These are phyloP conservation scores for Fusarium metavorans DNA, from an alignment of 2,329 filamentous ascomycete genomes.

Conservation along the genomic window DNA sequence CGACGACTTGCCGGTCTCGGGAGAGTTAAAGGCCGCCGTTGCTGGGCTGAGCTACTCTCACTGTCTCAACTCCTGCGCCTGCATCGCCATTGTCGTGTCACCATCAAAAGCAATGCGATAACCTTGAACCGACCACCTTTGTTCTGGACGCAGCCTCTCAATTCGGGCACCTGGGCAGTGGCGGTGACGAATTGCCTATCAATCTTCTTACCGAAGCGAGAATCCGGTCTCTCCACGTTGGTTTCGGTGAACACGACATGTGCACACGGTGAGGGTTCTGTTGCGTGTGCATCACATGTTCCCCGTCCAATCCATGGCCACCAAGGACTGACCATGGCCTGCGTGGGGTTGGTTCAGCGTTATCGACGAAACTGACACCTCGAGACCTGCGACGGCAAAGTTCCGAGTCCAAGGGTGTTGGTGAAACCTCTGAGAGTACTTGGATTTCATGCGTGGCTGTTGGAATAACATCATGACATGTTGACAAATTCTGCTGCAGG, in stretches of 20 bases:
- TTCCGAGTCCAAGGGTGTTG: background rate
- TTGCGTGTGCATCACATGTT: constrained; percentile 7
- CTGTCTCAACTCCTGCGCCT: constrained; percentile 5
- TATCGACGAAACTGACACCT: background rate
- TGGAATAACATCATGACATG: constrained; percentile 1
- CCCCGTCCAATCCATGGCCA: background rate
- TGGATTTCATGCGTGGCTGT: constrained; percentile 1
- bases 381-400: background rate
- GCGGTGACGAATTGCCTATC: background rate
- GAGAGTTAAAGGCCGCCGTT: background rate
- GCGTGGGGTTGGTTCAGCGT: background rate
- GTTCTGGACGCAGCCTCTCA: constrained; percentile 1
- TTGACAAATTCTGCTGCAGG: constrained; percentile 6
- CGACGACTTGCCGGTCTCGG: background rate
- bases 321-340: background rate
- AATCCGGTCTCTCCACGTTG: background rate
- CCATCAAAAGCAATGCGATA: constrained; percentile 10
- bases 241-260: background rate
- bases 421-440: background rate
- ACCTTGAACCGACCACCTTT: background rate
- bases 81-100: constrained; percentile 8
- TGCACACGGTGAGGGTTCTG: background rate
- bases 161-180: background rate
- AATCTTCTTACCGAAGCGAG: background rate
- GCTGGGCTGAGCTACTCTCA: background rate